Evolutionary conservation across 2,329 filamentous ascomycete genomes (phyloP).

Genomic region (Camillea tinctor): DNA sequence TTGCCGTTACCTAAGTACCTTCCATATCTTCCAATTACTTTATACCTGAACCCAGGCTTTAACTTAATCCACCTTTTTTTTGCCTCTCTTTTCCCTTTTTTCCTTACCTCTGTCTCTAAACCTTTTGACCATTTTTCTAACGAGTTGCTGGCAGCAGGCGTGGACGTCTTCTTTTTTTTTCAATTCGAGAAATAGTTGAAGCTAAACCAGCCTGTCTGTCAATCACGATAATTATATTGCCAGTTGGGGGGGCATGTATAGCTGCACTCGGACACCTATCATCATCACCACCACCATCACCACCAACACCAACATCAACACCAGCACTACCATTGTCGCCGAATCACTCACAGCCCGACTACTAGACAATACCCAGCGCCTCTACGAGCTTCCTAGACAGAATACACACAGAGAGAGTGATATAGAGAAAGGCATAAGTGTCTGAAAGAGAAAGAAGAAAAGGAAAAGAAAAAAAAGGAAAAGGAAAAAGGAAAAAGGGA

Average conservation of each 20-base stretch:
- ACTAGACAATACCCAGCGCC: neutral
- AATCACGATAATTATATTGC: conserved; percentile 9
- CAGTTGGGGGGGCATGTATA: conserved; percentile 29
- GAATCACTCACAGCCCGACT: neutral
- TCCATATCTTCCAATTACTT: no score
- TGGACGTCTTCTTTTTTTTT: conserved; percentile 10
- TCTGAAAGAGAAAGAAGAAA: no score
- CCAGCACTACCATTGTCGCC: neutral
- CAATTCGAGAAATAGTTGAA: conserved; percentile 15
- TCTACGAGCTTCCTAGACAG: no score
- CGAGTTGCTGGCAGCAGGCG: conserved; percentile 1
- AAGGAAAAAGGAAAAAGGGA: no score
- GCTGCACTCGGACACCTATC: conserved; percentile 19
- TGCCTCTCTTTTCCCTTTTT: no score
- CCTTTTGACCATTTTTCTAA: neutral
- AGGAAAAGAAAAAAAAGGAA: no score
- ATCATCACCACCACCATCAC: neutral
- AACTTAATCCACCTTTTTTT: no score
- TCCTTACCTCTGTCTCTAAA: neutral
- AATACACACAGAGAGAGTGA: no score
- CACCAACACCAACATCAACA: no score
- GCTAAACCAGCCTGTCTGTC: neutral
- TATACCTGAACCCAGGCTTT: no score
- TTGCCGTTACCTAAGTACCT: no score
- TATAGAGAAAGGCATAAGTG: no score